A percentile compares a stretch with the other conserved stretches of the same genome.
These are phyloP conservation scores for Massariosphaeria phaeospora DNA, from an alignment of 495 filamentous ascomycete species.

Conservation along the genomic window DNA sequence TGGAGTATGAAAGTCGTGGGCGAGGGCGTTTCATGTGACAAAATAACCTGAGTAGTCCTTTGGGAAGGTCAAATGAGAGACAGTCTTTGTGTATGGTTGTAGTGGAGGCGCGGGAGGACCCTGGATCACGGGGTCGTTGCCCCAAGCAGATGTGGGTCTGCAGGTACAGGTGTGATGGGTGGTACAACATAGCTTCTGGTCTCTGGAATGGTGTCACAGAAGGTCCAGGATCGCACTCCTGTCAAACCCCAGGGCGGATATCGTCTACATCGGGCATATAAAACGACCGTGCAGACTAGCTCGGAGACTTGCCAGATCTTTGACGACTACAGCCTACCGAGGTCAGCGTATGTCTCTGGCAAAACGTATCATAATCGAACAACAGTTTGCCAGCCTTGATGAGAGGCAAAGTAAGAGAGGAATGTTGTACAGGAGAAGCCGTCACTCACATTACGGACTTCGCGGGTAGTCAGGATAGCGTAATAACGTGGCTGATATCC, in stretches of 20 bases:
- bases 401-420: background rate
- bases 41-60: constrained; percentile 4
- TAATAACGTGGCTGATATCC: constrained; percentile 8
- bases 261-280: background rate
- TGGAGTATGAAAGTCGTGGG: background rate
- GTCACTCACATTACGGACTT: constrained; percentile 1
- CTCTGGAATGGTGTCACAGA: constrained; percentile 17
- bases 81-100: background rate
- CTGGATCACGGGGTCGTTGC: constrained; percentile 15
- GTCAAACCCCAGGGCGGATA: constrained; percentile 10
- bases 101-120: constrained; percentile 19
- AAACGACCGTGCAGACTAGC: background rate
- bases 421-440: constrained; percentile 7
- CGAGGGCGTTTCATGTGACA: constrained; percentile 15
- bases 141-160: constrained; percentile 13
- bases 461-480: constrained; percentile 14
- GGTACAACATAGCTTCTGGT: constrained; percentile 1
- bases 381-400: background rate
- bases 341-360: background rate
- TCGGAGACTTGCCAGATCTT: constrained; percentile 1
- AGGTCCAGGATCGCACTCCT: constrained; percentile 6
- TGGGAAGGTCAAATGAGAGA: constrained; percentile 26
- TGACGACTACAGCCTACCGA: background rate
- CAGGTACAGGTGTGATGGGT: constrained; percentile 18
- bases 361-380: background rate